Evolutionary conservation across 306 rosid species (phyloP).

Genomic region (Heteromeles arbutifolia): DNA sequence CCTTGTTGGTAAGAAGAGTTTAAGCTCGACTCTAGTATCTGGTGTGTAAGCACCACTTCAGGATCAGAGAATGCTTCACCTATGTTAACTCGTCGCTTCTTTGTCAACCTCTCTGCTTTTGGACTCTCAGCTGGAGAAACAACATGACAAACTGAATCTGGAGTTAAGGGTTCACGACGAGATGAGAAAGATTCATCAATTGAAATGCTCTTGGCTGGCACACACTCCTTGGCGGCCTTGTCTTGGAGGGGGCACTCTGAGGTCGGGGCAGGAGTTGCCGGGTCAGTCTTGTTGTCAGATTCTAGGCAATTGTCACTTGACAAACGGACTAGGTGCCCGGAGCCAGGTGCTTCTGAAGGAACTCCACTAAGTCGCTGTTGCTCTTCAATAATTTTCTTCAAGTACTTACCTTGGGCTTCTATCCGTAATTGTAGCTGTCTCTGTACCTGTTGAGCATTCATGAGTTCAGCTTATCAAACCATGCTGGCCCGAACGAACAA

Average conservation of each 20-base stretch:
- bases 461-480: not conserved
- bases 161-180: conserved; percentile 72
- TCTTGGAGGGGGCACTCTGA: conserved; percentile 57
- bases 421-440: conserved; percentile 90
- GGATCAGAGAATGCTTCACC: conserved; percentile 46
- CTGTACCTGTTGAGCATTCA: conserved; percentile 65
- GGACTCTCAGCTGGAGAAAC: conserved; percentile 65
- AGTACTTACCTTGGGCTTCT: conserved; percentile 94
- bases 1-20: conserved; percentile 52
- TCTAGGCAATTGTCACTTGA: conserved; percentile 45
- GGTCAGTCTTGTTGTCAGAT: conserved; percentile 65
- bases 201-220: conserved; percentile 68
- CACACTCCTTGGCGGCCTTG: conserved; percentile 58
- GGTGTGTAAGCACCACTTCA: conserved; percentile 66
- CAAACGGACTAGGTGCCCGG: conserved; percentile 32
- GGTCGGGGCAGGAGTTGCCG: conserved; percentile 85
- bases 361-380: conserved; percentile 86
- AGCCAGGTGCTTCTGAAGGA: conserved; percentile 57
- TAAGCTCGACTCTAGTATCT: conserved; percentile 87
- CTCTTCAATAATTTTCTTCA: conserved; percentile 98
- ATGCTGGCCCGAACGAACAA: not conserved
- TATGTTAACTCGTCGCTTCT: conserved; percentile 50
- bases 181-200: conserved; percentile 78
- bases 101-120: conserved; percentile 43
- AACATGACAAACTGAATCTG: conserved; percentile 76